Base-by-base conservation (phyloP, 73 alveolate species). In the Paramecium caudatum region DNA sequence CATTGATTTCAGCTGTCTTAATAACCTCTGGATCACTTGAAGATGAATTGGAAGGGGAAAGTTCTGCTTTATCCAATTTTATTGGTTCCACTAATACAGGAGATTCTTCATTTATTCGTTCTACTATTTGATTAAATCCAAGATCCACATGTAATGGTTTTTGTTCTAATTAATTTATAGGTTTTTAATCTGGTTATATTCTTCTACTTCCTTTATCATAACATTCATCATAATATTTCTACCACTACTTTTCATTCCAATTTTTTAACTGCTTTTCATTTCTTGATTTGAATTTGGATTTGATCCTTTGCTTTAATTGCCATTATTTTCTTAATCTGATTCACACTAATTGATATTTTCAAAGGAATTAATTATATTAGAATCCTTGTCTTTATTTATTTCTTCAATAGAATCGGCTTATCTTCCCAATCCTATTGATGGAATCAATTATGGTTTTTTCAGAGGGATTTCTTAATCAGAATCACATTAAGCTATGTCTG, bases 321-420 rank as follows among this genome's bases (percentile, higher is more conserved):
- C 10, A 23, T 55, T 21, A 10, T 27, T 3, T 23, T 55, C 80
- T 55, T 55, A 0, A 23, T 55, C 80, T 27, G 80, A 55, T 4
- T 55, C 41, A 55, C 80, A 55, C 30, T 55, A 23, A 23, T 55
- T 55, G 30, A 55, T 55, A 23, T 55, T 55, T 55, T 55, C 80
- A 55, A 55, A 55, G 8, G 80, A 23, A 55, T 55, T 55, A 27
- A 23, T 9, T 9, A 23, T 3, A 55, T 55, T 17, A 27, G 3
- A 4, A 27, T 55, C 80, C 30, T 10, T 49, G 12, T 49, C 70
- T 62, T 65, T 32, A 1, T 65, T 32, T n/a, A 65, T 33, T 30
- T 65, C 83, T 65, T 65, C 83, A 65, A 65, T 65, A 3, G 83
- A 65, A 65, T 65, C 55, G 16, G 34, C 83, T 33, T 65, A 30